Conservation (phyloP, 228 moss, liverwort and hornwort genomes). For the Sphagnum fallax region DNA sequence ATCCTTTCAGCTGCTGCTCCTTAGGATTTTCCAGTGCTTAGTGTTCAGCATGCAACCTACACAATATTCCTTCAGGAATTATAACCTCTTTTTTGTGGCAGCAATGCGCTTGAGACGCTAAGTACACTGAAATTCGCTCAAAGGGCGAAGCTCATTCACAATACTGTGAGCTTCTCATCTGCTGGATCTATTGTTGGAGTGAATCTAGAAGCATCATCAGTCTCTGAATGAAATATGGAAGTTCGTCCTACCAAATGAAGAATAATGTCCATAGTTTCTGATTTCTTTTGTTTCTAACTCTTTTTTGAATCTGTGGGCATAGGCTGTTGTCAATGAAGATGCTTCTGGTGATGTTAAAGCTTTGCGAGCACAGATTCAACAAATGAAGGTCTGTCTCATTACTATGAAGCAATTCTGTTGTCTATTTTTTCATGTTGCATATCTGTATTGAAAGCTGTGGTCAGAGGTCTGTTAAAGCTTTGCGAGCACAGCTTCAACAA, state of each 20-base stretch:
- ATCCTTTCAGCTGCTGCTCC: no score
- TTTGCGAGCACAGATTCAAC: slow-evolving; percentile 53
- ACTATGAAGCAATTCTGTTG: background rate
- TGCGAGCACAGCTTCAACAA: no score
- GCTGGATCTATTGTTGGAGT: background rate
- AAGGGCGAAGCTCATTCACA: slow-evolving; percentile 90
- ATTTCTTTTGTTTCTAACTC: no score
- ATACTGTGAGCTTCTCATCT: slow-evolving; percentile 51
- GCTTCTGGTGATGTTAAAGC: slow-evolving; percentile 70
- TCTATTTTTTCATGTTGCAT: background rate
- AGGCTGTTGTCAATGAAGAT: slow-evolving; percentile 94
- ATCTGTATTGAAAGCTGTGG: no score
- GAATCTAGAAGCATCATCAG: no score
- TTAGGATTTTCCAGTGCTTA: no score
- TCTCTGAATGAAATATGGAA: no score
- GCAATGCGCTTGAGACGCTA: slow-evolving; percentile 77
- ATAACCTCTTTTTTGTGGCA: slow-evolving; percentile 13
- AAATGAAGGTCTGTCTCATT: slow-evolving; percentile 39
- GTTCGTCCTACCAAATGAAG: no score
- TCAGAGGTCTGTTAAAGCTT: no score
- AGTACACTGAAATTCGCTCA: slow-evolving; percentile 95
- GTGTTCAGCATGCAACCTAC: background rate
- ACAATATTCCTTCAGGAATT: background rate
- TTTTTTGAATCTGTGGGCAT: background rate
- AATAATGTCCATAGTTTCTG: no score